Conservation (phyloP, 257 asterid genomes). For the Salvia miltiorrhiza region DNA sequence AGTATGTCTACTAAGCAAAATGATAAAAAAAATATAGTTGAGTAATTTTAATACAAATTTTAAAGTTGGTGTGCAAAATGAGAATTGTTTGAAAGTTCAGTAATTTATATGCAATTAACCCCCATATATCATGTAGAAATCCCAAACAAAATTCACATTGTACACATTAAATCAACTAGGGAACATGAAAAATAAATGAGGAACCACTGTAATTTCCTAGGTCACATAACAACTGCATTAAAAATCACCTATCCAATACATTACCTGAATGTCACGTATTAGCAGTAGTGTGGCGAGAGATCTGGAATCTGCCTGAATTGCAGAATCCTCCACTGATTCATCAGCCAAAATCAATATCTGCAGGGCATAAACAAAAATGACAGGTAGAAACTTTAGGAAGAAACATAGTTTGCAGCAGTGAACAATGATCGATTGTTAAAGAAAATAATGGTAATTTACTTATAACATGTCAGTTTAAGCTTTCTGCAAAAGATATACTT, state of each 20-base stretch:
- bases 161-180: not conserved
- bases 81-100: too few relatives aligned
- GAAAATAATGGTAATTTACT: not conserved
- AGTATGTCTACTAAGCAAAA: not conserved
- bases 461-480: not conserved
- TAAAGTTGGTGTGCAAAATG: too few relatives aligned
- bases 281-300: conserved; percentile 85
- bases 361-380: conserved; percentile 14
- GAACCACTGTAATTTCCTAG: not conserved
- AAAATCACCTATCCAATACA: conserved; percentile 7
- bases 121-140: not conserved
- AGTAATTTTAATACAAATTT: too few relatives aligned
- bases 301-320: conserved; percentile 92
- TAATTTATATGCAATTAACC: too few relatives aligned
- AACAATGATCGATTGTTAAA: conserved; percentile 2
- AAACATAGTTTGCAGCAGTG: not conserved
- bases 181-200: not conserved
- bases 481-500: not conserved
- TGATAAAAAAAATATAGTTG: too few relatives aligned
- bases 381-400: conserved; percentile 9
- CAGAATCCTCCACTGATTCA: conserved; percentile 90
- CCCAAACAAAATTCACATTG: not conserved
- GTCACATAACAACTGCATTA: not conserved
- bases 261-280: conserved; percentile 92
- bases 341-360: conserved; percentile 90